phyloP scores from a whole-genome alignment of 1,284 basidiomycete species.

The Pterula multifida region DNA sequence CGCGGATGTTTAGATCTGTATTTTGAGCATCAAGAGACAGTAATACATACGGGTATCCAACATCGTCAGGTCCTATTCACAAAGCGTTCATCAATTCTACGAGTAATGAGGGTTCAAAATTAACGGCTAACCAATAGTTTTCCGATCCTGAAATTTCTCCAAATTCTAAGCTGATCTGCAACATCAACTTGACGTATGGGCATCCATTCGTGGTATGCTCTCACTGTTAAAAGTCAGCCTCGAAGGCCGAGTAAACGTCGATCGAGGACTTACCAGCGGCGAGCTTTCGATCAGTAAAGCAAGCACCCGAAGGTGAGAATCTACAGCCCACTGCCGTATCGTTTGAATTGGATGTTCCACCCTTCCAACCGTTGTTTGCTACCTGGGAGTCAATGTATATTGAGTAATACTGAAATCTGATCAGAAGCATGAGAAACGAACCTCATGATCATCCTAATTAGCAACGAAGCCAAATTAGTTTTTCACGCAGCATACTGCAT shows the following conservation, averaged over 20 bases:
- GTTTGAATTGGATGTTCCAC: slow-evolving; percentile 52
- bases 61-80: slow-evolving; percentile 34
- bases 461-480: too few relatives aligned
- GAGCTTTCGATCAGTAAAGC: slow-evolving; percentile 53
- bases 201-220: slow-evolving; percentile 63
- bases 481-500: too few relatives aligned
- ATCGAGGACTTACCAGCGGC: slow-evolving; percentile 33
- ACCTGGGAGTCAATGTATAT: slow-evolving; percentile 31
- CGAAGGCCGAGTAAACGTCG: background rate
- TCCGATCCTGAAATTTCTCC: slow-evolving; percentile 56
- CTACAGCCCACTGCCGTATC: slow-evolving; percentile 41
- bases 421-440: slow-evolving; percentile 8
- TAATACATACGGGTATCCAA: slow-evolving; percentile 41
- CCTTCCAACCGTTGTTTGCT: slow-evolving; percentile 54
- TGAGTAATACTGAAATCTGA: background rate
- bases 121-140: slow-evolving; percentile 28
- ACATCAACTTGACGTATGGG: slow-evolving; percentile 53
- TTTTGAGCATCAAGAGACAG: background rate
- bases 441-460: slow-evolving; percentile 46
- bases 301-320: slow-evolving; percentile 43
- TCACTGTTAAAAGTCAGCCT: background rate
- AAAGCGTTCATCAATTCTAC: too few relatives aligned
- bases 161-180: slow-evolving; percentile 52
- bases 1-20: too few relatives aligned
- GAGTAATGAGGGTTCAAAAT: too few relatives aligned